phyloP scores from a whole-genome alignment of 2,329 filamentous ascomycete species.

The Cytospora leucostoma region DNA sequence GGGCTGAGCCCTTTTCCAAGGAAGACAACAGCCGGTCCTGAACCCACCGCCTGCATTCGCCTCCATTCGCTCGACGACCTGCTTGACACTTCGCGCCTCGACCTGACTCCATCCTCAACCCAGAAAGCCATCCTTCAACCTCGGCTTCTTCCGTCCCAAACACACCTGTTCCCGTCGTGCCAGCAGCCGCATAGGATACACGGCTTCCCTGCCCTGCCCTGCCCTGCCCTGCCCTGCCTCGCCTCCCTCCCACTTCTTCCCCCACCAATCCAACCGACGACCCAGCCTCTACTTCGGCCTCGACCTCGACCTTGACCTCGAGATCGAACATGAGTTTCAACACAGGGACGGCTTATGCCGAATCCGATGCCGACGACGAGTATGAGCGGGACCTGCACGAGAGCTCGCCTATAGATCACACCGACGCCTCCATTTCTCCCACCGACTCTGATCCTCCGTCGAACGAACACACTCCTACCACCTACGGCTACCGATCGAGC shows the following conservation, averaged over 20 bases:
- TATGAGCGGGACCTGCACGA: conserved; percentile 73
- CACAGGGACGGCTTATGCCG: conserved; percentile 70
- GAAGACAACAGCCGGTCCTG: conserved; percentile 17
- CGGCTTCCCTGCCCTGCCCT: conserved; percentile 7
- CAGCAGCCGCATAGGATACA: neutral
- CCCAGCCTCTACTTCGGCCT: conserved; percentile 1
- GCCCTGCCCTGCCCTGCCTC: conserved; percentile 1
- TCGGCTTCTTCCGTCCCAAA: neutral
- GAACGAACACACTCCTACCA: conserved; percentile 77
- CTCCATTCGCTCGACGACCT: conserved; percentile 12
- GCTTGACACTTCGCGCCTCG: conserved; percentile 7
- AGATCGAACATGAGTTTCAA: conserved; percentile 58
- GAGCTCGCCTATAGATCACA: conserved; percentile 64
- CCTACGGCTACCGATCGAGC: conserved; percentile 67
- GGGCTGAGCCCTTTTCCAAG: conserved; percentile 26
- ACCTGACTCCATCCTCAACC: conserved; percentile 3
- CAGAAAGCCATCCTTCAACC: neutral
- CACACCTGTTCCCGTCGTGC: neutral
- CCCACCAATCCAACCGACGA: conserved; percentile 7
- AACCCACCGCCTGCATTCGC: conserved; percentile 21
- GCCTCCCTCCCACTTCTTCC: conserved; percentile 10
- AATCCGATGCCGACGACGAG: conserved; percentile 81
- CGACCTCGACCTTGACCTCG: neutral
- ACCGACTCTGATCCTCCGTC: conserved; percentile 72
- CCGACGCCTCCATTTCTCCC: conserved; percentile 68